Evolutionary conservation across 305 asterid genomes (phyloP).

Genomic region (Fraxinus sp.): DNA sequence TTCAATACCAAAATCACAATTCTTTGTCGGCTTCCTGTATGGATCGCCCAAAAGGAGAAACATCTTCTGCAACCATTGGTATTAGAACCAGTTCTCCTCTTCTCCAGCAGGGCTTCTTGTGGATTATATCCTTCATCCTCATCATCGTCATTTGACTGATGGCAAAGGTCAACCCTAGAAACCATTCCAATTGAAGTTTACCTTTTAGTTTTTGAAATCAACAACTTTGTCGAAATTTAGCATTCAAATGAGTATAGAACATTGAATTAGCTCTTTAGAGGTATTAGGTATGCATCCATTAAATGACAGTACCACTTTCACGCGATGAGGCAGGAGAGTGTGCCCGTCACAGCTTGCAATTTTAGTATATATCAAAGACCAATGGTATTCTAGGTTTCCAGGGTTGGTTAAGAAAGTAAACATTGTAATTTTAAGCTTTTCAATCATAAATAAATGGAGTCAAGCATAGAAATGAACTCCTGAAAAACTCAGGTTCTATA

Average conservation of each 20-base stretch:
- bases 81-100: conserved; percentile 41
- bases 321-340: conserved; percentile 7
- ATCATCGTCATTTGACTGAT: conserved; percentile 79
- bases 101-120: conserved; percentile 65
- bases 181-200: conserved; percentile 25
- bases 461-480: not conserved
- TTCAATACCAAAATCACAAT: conserved; percentile 69
- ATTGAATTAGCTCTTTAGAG: not conserved
- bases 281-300: not conserved
- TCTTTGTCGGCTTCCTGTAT: conserved; percentile 87
- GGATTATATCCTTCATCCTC: conserved; percentile 73
- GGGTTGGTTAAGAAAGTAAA: not conserved
- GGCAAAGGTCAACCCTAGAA: conserved; percentile 97
- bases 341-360: not conserved
- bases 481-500: not conserved
- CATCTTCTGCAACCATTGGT: conserved; percentile 50
- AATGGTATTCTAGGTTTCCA: not conserved
- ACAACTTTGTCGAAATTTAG: not conserved
- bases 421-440: not conserved
- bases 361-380: not conserved
- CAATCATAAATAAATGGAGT: not conserved
- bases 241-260: not conserved
- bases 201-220: not conserved
- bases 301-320: not conserved
- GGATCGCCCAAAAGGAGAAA: conserved; percentile 51